Conservation (phyloP, 2,329 filamentous ascomycete genomes). For the Colletotrichum sp. region DNA sequence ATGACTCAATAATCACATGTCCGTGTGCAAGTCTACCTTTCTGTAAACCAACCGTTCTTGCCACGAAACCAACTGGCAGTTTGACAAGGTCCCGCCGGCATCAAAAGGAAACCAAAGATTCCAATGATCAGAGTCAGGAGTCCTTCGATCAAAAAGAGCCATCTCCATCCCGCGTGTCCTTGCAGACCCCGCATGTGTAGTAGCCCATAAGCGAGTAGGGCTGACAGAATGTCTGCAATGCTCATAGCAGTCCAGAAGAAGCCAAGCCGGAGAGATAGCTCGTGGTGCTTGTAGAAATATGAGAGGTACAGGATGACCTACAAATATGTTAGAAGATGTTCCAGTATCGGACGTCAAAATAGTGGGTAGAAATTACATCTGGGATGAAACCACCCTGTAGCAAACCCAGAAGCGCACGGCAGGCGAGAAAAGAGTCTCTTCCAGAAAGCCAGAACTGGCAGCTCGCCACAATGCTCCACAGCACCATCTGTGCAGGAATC, state of each 20-base stretch:
- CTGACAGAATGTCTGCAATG: conserved; percentile 42
- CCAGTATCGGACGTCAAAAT: rapidly evolving
- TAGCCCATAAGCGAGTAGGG: conserved; percentile 42
- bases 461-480: conserved; percentile 55
- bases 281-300: conserved; percentile 48
- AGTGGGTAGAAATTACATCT: conserved; percentile 29
- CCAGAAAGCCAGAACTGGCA: conserved; percentile 43
- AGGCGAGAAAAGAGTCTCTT: conserved; percentile 33
- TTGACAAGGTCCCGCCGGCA: conserved; percentile 57
- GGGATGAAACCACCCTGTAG: conserved; percentile 46
- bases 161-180: conserved; percentile 45
- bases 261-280: conserved; percentile 42
- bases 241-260: conserved; percentile 48
- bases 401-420: conserved; percentile 35
- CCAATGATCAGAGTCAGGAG: conserved; percentile 53
- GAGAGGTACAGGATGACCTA: conserved; percentile 46
- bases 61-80: conserved; percentile 60
- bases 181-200: conserved; percentile 44
- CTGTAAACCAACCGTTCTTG: conserved; percentile 63
- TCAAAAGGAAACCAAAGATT: conserved; percentile 56
- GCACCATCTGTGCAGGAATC: conserved; percentile 62
- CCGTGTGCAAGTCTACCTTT: conserved; percentile 32
- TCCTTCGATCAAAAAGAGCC: conserved; percentile 61
- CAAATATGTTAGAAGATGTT: rapidly evolving
- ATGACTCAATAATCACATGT: neutral